Percentiles rank a stretch among this genome's conserved stretches.
These are phyloP conservation scores for Diplodia scrobiculata DNA, from an alignment of 2,329 filamentous ascomycete genomes.

Conservation along the genomic window DNA sequence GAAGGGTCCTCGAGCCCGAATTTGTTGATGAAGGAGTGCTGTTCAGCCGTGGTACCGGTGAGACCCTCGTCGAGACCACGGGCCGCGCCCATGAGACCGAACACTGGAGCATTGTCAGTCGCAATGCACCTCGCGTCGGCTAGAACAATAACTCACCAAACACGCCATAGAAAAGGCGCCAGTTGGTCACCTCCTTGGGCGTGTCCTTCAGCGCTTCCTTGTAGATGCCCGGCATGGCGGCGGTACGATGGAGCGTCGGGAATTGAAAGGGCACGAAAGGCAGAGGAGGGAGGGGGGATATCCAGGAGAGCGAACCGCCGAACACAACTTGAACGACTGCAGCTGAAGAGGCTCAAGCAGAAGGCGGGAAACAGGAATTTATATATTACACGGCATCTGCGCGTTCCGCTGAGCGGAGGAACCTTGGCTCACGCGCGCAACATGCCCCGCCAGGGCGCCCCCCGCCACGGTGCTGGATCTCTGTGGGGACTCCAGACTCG, in stretches of 20 bases:
- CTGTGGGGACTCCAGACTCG: constrained; percentile 15
- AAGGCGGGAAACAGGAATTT: not conserved
- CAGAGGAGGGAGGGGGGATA: not conserved
- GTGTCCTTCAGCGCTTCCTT: constrained; percentile 60
- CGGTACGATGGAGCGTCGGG: not conserved
- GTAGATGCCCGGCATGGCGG: constrained; percentile 32
- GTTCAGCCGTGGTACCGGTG: constrained; percentile 65
- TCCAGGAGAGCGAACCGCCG: constrained; percentile 9
- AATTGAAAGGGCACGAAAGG: not conserved
- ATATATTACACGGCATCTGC: constrained; percentile 15
- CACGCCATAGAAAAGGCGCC: constrained; percentile 76
- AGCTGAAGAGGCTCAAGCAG: not conserved
- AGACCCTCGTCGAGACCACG: constrained; percentile 80
- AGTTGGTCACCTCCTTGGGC: constrained; percentile 72
- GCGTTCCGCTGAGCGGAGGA: constrained; percentile 11
- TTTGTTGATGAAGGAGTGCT: constrained; percentile 42
- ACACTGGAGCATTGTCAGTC: constrained; percentile 43
- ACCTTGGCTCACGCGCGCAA: constrained; percentile 16
- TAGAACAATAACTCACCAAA: constrained; percentile 43
- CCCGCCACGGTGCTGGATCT: constrained; percentile 6
- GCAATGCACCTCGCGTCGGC: not conserved
- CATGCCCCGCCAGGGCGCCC: constrained; percentile 4
- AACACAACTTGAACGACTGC: constrained; percentile 15
- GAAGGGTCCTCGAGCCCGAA: constrained; percentile 42
- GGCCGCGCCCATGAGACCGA: constrained; percentile 74